Evolutionary conservation across 2,329 filamentous ascomycete genomes (phyloP).

Genomic region (Fusarium sambucinum): DNA sequence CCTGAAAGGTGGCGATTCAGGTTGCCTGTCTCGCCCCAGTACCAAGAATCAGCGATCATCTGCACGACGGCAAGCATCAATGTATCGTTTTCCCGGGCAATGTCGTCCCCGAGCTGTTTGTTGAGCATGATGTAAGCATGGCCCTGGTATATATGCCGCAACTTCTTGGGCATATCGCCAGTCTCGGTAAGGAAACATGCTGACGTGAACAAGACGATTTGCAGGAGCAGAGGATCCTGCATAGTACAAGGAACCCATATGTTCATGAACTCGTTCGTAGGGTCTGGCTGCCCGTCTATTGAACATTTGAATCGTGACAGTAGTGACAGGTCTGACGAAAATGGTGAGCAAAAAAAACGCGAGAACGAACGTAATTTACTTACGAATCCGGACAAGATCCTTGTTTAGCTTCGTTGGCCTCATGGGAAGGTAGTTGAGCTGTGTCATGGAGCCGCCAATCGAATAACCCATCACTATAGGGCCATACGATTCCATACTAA

Average conservation of each 20-base stretch:
- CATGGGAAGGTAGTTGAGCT: conserved; percentile 57
- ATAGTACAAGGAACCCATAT: conserved; percentile 62
- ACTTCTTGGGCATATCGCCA: conserved; percentile 59
- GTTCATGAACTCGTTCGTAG: conserved; percentile 60
- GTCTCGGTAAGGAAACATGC: conserved; percentile 65
- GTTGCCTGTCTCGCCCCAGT: conserved; percentile 62
- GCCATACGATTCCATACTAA: conserved; percentile 16
- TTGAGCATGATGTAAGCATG: conserved; percentile 61
- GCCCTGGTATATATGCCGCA: conserved; percentile 59
- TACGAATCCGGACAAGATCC: conserved; percentile 63
- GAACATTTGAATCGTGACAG: conserved; percentile 64
- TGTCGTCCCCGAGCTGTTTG: conserved; percentile 56
- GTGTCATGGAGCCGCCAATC: conserved; percentile 50
- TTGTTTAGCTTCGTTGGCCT: conserved; percentile 58
- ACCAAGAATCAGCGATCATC: conserved; percentile 66
- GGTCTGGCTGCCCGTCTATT: conserved; percentile 61
- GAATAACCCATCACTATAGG: conserved; percentile 39
- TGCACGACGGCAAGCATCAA: conserved; percentile 63
- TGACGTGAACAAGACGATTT: conserved; percentile 63
- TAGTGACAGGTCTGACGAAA: conserved; percentile 59
- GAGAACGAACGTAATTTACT: conserved; percentile 17
- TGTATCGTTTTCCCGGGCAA: conserved; percentile 57
- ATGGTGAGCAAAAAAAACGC: background rate
- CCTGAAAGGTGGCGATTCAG: conserved; percentile 61
- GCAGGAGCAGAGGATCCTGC: conserved; percentile 62